These are phyloP conservation scores for Saccharata proteae DNA, from an alignment of 2,329 filamentous ascomycete genomes.

Conservation along the genomic window DNA sequence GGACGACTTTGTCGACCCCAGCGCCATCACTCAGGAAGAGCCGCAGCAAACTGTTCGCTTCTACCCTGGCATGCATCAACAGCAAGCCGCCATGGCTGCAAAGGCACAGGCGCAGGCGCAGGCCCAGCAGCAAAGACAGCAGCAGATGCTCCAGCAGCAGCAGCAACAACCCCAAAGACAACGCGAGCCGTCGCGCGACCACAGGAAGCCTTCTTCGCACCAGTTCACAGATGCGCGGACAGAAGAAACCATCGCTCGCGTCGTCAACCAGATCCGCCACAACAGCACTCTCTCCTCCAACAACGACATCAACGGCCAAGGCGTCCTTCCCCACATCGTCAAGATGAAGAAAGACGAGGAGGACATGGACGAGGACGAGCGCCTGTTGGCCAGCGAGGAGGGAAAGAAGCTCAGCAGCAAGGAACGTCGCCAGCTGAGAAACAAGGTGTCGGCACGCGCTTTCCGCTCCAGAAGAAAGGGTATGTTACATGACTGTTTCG, in stretches of 20 bases:
- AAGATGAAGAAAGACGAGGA: constrained; percentile 86
- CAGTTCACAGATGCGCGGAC: constrained; percentile 33
- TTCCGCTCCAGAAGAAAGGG: constrained; percentile 98
- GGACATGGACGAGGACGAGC: constrained; percentile 97
- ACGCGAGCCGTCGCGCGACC: constrained; percentile 19
- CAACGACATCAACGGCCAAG: constrained; percentile 28
- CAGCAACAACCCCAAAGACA: constrained; percentile 28
- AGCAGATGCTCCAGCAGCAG: constrained; percentile 46
- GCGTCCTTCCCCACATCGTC: constrained; percentile 52
- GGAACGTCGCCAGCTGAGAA: constrained; percentile 89
- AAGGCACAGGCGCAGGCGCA: constrained; percentile 22
- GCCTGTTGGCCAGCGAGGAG: constrained; percentile 86
- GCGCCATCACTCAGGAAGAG: constrained; percentile 54
- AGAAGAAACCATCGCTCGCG: constrained; percentile 87
- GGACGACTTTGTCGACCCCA: constrained; percentile 59
- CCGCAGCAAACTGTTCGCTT: constrained; percentile 53
- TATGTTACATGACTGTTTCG: constrained; percentile 36
- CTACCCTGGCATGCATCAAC: constrained; percentile 89
- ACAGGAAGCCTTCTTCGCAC: constrained; percentile 25
- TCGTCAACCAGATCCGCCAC: constrained; percentile 84
- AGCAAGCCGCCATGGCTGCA: constrained; percentile 52
- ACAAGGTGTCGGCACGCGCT: constrained; percentile 95
- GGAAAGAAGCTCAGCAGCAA: constrained; percentile 99
- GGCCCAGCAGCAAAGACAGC: constrained; percentile 26
- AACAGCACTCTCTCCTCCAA: constrained; percentile 48